Evolutionary conservation across 164 flowering plant genomes (phyloP), one percentile per base, ranked within the genome.

Genomic region (Vitis cinerea): DNA sequence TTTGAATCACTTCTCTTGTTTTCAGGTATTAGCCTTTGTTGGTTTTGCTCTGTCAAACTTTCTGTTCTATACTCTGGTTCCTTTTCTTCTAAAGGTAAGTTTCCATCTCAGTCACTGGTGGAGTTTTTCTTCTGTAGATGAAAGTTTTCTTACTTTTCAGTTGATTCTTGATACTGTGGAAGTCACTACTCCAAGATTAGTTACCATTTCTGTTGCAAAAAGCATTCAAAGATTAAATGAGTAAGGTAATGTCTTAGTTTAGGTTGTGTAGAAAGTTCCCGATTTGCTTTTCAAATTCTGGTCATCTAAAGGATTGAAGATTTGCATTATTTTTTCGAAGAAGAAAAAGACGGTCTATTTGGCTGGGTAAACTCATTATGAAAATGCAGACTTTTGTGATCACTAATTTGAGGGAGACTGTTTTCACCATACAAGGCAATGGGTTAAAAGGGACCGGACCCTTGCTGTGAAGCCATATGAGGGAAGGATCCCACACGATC

Each of bases 61-160:
- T 65, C 14, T 78, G 71, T 86, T 90, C 83, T 90, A 88, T 74
- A 51, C 84, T 7, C 53, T 79, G 3, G 81, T 71, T 71, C 90
- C 95, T 3, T 82, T 82, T 74, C 80, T 90, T 61, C 78, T 92
- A n/a, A 80, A 85, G 95, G 95, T 90, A 10, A 76, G 75, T 72
- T 69, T 44, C 58, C 65, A 72, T 64, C 51, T 54, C 51, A 9
- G 17, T 23, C 30, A 9, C 10, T 68, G 15, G 14, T 64, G 16
- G 27, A 63, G 48, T 61, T 13, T 51, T 8, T 57, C 50, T 4
- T 31, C 29, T 61, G 11, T 29, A 31, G 27, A 27, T 50, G 49
- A 30, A n/a, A 66, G 17, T 55, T 50, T 15, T 15, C 31, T 15
- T 50, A 9, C 9, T 10, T 49, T 58, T 19, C 3, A 8, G 29